These are phyloP conservation scores for Cydonia oblonga DNA, from an alignment of 331 rosid genomes.

Conservation along the genomic window DNA sequence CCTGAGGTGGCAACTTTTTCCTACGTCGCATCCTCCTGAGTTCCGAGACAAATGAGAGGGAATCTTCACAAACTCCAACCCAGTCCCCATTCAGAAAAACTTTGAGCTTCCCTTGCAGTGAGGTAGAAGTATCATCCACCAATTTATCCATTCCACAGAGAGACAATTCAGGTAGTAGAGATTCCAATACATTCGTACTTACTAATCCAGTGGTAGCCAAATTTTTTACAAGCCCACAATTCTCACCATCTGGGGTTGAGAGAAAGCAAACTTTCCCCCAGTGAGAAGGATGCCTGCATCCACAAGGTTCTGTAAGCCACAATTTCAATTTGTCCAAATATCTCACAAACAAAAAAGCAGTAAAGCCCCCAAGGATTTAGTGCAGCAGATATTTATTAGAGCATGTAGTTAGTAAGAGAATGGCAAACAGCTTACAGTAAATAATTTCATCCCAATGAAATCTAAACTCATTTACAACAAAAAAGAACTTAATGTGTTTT, in stretches of 20 bases:
- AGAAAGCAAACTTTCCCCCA: slow-evolving; percentile 98
- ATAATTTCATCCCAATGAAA: background rate
- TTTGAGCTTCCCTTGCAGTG: slow-evolving; percentile 45
- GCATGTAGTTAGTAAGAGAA: background rate
- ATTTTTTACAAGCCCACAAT: slow-evolving; percentile 92
- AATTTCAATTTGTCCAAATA: background rate
- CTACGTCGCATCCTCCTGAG: slow-evolving; percentile 52
- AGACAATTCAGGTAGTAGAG: slow-evolving; percentile 32
- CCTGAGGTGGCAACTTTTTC: slow-evolving; percentile 63
- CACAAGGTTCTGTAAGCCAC: slow-evolving; percentile 22
- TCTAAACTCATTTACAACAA: background rate
- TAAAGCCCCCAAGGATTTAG: background rate
- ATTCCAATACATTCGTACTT: slow-evolving; percentile 35
- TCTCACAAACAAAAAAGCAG: background rate
- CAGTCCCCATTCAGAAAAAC: slow-evolving; percentile 86
- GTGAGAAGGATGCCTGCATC: slow-evolving; percentile 95
- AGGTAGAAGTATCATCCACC: slow-evolving; percentile 51
- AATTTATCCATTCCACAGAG: slow-evolving; percentile 70
- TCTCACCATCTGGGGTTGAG: slow-evolving; percentile 97
- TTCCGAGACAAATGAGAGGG: slow-evolving; percentile 44
- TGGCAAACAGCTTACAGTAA: background rate
- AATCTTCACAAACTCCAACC: slow-evolving; percentile 77
- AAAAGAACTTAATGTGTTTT: background rate
- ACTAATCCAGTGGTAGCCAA: slow-evolving; percentile 77
- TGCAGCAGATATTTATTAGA: background rate